Base-by-base conservation (phyloP, 345 rosid species). In the Psidium friedrichsthalianum region DNA sequence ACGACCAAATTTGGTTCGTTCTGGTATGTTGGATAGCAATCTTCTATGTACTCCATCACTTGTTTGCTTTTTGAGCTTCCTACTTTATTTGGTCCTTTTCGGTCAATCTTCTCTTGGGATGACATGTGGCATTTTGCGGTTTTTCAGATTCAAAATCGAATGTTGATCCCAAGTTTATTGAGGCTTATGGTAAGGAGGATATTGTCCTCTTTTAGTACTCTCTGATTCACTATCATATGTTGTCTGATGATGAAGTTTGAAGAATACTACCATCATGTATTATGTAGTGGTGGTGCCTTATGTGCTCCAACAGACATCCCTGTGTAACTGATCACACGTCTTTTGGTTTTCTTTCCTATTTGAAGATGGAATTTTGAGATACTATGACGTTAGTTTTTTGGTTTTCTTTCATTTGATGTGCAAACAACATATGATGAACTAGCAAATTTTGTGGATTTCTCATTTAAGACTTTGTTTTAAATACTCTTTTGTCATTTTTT, bases 151-250 rank as follows among this genome's bases (percentile, higher is more conserved):
- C 92, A 58, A 97, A 88, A 87, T 87, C 91, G 74, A 87, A 87
- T 7, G 91, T 92, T 86, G 97, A 94, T 87, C 90, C 94, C 86
- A 96, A 89, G 89, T 91, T 92, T 85, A 74, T 92, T 40, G 99
- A 97, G 90, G 93, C 94, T 87, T 93, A 88, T 88, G 98, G 98
- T 95, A 92, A 92, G 93, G 29, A 36, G 85, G 84, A 57, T 76
- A 80, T 51, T 61, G 29, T 52, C 83, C 82, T 56, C 86, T 54
- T 44, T 36, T 24, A 76, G 69, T 69, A 64, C 51, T 82, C 25
- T 78, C 57, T 6, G 27, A 80, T 49, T 82, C 51, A 36, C n/a
- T 25, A 51, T 51, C 49, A 29, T 64, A 69, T 54, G 54, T 53
- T 36, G 24, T 14, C 32, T 59, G 40, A 49, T 25, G 55, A 58